Evolutionary conservation across 1,139 yeast genomes (phyloP), one percentile per base, ranked within the genome.

Genomic region (Yamadazyma pseudoaaseri): DNA sequence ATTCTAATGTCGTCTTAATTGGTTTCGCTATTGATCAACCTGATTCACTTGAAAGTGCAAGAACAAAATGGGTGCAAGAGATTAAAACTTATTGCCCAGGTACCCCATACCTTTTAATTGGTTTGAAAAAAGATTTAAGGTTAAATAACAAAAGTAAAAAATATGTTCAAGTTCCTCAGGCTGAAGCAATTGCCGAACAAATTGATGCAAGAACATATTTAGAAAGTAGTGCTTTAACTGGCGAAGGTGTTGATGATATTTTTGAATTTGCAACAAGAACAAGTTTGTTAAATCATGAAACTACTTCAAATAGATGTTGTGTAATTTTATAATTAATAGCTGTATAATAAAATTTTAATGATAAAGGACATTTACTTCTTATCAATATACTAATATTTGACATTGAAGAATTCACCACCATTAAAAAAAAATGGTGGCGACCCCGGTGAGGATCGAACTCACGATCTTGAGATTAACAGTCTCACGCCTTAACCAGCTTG

Each of bases 201-300:
- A 80, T 83, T 26, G 86, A 86, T 2, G 92, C 92, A 3, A 79
- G 77, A 44, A 71, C 62, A 37, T 83, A 81, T 52, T 59, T 83
- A 51, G 90, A 83, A 47, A 81, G 90, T 50, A 80, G 87, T 33
- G 83, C 92, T 2, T 61, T 83, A 40, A 81, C 89, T 1, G 92
- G 92, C 4, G 89, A 82, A 52, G 89, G 87, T 5, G 92, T 83
- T 13, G 92, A 83, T 54, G 87, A 81, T 52, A 85, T 83, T 5
- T 82, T 84, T 54, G 94, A 83, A 56, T 70, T 70, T 38, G 92
- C 92, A 8, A 80, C 87, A 1, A 69, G 94, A 48, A 73, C 81
- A 2, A 81, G 89, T 53, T 62, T 84, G 39, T 50, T 69, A 33
- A 59, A 58, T 26, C 52, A 52, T 25, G 63, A 60, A 20, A 59